These are phyloP conservation scores for Tetrahymena elliotti DNA, from an alignment of 73 alveolate species.

Conservation along the genomic window DNA sequence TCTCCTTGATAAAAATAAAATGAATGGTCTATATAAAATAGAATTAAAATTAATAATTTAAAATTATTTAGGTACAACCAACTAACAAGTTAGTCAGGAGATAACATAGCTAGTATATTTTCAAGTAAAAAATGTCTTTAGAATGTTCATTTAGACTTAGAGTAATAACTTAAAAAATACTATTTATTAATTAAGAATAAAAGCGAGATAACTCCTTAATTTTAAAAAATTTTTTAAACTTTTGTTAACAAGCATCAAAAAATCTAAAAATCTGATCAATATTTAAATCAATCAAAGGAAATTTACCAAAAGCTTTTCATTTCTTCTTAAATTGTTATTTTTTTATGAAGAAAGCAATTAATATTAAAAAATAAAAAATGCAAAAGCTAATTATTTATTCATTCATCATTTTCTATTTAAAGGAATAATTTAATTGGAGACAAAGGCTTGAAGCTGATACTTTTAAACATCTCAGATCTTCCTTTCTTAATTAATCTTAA, in stretches of 20 bases:
- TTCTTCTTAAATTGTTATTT: too few species aligned
- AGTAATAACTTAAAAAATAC: background rate
- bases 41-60: too few species aligned
- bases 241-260: background rate
- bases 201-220: background rate
- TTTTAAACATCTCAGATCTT: background rate
- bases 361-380: background rate
- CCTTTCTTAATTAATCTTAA: background rate
- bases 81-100: background rate
- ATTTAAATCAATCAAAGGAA: background rate
- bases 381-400: background rate
- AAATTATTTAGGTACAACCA: background rate
- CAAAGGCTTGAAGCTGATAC: background rate
- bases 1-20: background rate
- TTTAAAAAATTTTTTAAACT: background rate
- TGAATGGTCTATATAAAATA: background rate
- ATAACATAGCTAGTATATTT: background rate
- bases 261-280: background rate
- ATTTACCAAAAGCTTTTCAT: background rate
- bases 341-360: background rate
- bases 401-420: background rate
- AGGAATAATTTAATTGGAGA: background rate
- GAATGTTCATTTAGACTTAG: background rate
- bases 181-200: background rate
- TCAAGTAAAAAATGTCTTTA: background rate